Evolutionary conservation across 345 rosid species (phyloP).

Genomic region (Arabidopsis suecica): DNA sequence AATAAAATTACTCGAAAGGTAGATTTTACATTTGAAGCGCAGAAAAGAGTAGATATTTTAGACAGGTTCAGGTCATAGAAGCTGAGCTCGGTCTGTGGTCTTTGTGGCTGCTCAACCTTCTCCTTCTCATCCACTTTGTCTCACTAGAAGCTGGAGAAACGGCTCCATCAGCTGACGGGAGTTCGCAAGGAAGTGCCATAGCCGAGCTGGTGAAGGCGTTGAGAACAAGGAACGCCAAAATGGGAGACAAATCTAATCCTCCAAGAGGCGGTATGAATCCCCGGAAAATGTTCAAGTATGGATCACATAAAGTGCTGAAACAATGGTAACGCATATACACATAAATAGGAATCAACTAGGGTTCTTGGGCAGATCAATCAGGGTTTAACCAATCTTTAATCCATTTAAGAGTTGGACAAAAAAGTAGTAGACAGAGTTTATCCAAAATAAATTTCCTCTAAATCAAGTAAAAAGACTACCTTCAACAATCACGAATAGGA

Average conservation of each 20-base stretch:
- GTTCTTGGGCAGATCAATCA: background rate
- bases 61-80: constrained; percentile 28
- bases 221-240: constrained; percentile 83
- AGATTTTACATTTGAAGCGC: background rate
- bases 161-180: constrained; percentile 50
- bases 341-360: constrained; percentile 18
- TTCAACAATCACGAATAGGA: background rate
- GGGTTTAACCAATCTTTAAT: background rate
- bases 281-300: constrained; percentile 93
- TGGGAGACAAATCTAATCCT: constrained; percentile 87
- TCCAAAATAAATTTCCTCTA: constrained; percentile 7
- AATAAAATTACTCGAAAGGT: constrained; percentile 23
- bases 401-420: constrained; percentile 8
- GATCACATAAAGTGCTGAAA: constrained; percentile 85
- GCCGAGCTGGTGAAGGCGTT: constrained; percentile 85
- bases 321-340: constrained; percentile 14
- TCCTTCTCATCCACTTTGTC: constrained; percentile 79
- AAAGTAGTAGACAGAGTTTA: background rate
- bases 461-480: background rate
- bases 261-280: constrained; percentile 95
- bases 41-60: constrained; percentile 23
- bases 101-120: constrained; percentile 38
- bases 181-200: constrained; percentile 84
- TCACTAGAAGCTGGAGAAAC: constrained; percentile 47
- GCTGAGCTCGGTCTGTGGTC: constrained; percentile 28